A percentile compares a stretch with the other conserved stretches of the same genome.
Conservation (phyloP, 2,329 filamentous ascomycete species). For the Stagonosporopsis cucurbitacearum region DNA sequence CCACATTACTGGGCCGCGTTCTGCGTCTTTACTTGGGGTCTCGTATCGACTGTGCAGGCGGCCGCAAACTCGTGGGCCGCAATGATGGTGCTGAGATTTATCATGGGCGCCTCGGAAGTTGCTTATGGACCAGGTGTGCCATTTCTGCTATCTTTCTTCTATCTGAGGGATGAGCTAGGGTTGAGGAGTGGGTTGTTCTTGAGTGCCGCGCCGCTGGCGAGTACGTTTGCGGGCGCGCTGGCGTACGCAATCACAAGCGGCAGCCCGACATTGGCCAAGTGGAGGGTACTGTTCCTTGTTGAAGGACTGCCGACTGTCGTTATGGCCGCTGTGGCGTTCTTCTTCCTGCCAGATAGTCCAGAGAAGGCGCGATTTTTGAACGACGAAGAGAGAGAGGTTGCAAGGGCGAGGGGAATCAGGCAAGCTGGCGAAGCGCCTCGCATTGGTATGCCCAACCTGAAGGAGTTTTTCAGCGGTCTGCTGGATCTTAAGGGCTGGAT, state of each 20-base stretch:
- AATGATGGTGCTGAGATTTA: conserved; percentile 46
- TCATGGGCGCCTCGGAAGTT: conserved; percentile 53
- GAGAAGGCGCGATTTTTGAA: conserved; percentile 52
- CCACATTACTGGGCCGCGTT: conserved; percentile 47
- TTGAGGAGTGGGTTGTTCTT: conserved; percentile 63
- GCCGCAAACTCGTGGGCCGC: conserved; percentile 39
- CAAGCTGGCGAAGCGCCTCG: conserved; percentile 40
- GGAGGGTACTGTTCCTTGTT: conserved; percentile 64
- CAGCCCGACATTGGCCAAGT: conserved; percentile 62
- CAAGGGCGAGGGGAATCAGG: conserved; percentile 36
- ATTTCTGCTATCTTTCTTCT: conserved; percentile 64
- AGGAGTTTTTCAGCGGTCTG: conserved; percentile 38
- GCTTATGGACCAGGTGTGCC: conserved; percentile 55
- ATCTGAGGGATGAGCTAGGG: conserved; percentile 63
- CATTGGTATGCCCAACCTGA: conserved; percentile 38
- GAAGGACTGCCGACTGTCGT: conserved; percentile 53
- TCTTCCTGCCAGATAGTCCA: conserved; percentile 55
- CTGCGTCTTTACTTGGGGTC: conserved; percentile 46
- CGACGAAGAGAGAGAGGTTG: conserved; percentile 50
- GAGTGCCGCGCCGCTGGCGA: conserved; percentile 70
- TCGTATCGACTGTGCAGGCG: conserved; percentile 43
- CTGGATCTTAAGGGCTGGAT: conserved; percentile 46
- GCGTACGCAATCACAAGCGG: conserved; percentile 64
- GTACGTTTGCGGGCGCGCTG: conserved; percentile 75
- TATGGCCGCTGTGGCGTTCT: conserved; percentile 51